Evolutionary conservation across 345 rosid species (phyloP).

Genomic region (Arabis hirsuta): DNA sequence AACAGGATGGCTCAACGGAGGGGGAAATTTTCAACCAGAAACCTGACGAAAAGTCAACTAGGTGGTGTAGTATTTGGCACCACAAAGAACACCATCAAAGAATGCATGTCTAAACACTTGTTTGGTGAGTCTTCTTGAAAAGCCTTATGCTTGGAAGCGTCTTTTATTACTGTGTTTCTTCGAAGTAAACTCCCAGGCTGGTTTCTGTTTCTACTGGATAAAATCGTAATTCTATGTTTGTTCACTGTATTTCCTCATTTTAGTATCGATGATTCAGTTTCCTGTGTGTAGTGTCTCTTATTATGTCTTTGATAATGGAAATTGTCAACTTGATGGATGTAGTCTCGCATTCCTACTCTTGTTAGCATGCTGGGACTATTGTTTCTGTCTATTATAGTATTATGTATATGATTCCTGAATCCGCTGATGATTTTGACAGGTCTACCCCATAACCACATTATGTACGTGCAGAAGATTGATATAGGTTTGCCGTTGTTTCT

Average conservation of each 20-base stretch:
- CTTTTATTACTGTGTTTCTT: not conserved
- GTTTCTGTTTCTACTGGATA: conserved; percentile 15
- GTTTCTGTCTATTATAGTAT: conserved; percentile 7
- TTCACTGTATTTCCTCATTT: not conserved
- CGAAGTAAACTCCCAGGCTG: not conserved
- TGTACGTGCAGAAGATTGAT: conserved; percentile 64
- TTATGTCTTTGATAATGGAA: not conserved
- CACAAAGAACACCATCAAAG: conserved; percentile 56
- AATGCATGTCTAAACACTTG: conserved; percentile 63
- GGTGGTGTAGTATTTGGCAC: conserved; percentile 83
- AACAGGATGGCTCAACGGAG: conserved; percentile 57
- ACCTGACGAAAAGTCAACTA: conserved; percentile 57
- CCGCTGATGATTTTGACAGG: conserved; percentile 52
- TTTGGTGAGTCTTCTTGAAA: conserved; percentile 56
- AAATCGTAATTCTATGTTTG: not conserved
- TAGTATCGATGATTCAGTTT: not conserved
- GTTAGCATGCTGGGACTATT: conserved; percentile 13
- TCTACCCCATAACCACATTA: conserved; percentile 59
- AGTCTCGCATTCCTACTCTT: conserved; percentile 5
- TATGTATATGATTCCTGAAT: conserved; percentile 21
- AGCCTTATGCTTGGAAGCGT: conserved; percentile 2
- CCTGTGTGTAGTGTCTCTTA: not conserved
- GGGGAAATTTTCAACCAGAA: conserved; percentile 45
- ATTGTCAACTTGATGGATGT: conserved; percentile 7
- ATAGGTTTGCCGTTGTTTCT: conserved; percentile 76